Base-by-base conservation (phyloP, 306 rosid species). In the Casuarina equisetifolia region DNA sequence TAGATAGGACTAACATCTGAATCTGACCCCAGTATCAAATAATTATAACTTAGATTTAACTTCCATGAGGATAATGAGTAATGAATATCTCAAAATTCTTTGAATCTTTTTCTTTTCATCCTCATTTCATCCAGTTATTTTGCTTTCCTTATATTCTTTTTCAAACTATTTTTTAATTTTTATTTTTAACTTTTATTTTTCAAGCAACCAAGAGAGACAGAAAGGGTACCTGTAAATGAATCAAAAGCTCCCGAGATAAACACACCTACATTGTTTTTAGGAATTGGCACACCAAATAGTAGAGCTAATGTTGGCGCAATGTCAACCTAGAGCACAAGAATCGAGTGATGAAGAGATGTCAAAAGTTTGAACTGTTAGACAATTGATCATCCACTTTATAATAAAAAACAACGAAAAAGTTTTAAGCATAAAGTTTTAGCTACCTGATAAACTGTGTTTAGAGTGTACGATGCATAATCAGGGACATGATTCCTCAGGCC, bases 261-360 rank as follows among this genome's bases (percentile, higher is more conserved):
- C 78, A 94, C 74, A 74, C 98, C 98, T 54, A 92, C 89, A 78
- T 81, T 94, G 88, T 94, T 94, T 80, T 84, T 90, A n/a, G 97
- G 98, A 83, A 92, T 90, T 74, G 98, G 98, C 74, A 92, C 92
- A 19, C 98, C 93, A 83, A 90, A 88, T 62, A 94, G 89, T 79
- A 90, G 89, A 78, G 97, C 93, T 81, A 94, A 76, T 61, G 97
- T 94, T 67, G 98, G 90, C 44, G 89, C 91, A 70, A 94, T 89
- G 86, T 92, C 98, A 81, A 94, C 93, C 97, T 94, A 86, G 73
- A 50, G 55, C 71, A 81, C 75, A 81, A 58, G 62, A 72, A 79
- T 43, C 74, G 25, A 82, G 67, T 82, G 54, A 83, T 76, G 79
- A 73, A 67, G 62, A 64, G 46, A 78, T 39, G 76, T 53, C 69